A percentile compares a stretch with the other conserved stretches of the same genome.
phyloP scores from a whole-genome alignment of 257 asterid species.

The Solanum appendiculatum region DNA sequence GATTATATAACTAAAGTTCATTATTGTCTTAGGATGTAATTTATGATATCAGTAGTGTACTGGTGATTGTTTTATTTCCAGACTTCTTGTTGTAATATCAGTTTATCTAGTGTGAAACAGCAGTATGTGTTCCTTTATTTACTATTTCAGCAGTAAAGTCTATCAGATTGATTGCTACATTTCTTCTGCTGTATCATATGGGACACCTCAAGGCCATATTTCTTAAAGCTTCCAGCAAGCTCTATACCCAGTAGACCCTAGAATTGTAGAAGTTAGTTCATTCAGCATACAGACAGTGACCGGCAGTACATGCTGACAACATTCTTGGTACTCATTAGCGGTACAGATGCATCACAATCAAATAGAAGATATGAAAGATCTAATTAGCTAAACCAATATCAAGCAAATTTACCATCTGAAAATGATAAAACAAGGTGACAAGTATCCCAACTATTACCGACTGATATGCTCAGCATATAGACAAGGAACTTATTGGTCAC shows the following conservation, averaged over 20 bases:
- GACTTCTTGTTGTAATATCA: background rate
- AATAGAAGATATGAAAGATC: background rate
- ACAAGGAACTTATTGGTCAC: constrained; percentile 23
- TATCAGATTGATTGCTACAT: background rate
- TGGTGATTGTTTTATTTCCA: too few relatives aligned
- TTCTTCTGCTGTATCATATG: background rate
- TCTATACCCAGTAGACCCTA: background rate
- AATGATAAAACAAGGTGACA: background rate
- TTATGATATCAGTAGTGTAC: too few relatives aligned
- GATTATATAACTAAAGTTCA: too few relatives aligned
- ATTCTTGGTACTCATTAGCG: background rate
- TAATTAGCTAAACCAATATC: background rate
- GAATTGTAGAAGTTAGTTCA: background rate
- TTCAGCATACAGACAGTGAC: background rate
- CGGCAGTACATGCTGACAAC: background rate
- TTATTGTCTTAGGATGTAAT: background rate
- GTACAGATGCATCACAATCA: background rate
- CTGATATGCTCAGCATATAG: background rate
- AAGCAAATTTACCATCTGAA: background rate
- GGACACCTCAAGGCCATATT: background rate
- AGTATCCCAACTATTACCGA: background rate
- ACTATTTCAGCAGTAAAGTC: background rate
- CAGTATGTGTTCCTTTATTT: background rate
- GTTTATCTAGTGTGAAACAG: background rate
- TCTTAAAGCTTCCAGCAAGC: background rate